These are phyloP conservation scores for Madurella fahalii DNA, from an alignment of 2,329 filamentous ascomycete species.

Conservation along the genomic window DNA sequence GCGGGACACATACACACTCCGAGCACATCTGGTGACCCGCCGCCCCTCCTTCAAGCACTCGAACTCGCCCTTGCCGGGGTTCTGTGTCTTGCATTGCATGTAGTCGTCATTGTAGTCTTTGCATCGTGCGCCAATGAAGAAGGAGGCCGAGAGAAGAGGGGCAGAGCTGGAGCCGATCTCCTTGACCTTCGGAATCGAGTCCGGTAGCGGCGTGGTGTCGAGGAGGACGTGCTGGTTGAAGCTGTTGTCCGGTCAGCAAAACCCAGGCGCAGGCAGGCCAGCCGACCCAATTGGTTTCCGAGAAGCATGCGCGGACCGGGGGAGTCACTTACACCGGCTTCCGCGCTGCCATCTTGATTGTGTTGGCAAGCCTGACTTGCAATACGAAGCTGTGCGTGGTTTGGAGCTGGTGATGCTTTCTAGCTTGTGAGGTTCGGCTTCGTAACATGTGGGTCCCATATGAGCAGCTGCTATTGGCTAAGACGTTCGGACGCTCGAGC, in stretches of 20 bases:
- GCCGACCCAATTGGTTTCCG: conserved; percentile 14
- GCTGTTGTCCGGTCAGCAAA: conserved; percentile 45
- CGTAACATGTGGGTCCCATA: conserved; percentile 17
- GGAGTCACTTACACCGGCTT: conserved; percentile 51
- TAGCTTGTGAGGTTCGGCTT: conserved; percentile 22
- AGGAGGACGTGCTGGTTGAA: conserved; percentile 92
- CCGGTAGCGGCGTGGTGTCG: conserved; percentile 93
- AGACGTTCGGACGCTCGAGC: conserved; percentile 3
- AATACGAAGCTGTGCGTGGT: conserved; percentile 26
- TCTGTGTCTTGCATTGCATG: conserved; percentile 99
- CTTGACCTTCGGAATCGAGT: conserved; percentile 84
- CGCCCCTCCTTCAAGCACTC: conserved; percentile 95
- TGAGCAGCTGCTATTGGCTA: conserved; percentile 17
- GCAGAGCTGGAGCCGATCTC: conserved; percentile 93
- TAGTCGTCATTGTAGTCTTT: conserved; percentile 96
- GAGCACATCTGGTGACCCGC: conserved; percentile 92
- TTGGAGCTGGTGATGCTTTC: conserved; percentile 23
- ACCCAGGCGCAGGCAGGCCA: background rate
- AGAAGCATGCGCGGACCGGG: background rate
- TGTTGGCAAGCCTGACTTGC: conserved; percentile 29
- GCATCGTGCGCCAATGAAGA: conserved; percentile 96
- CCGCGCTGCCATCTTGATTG: conserved; percentile 55
- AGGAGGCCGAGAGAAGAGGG: conserved; percentile 84
- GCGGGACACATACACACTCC: conserved; percentile 75
- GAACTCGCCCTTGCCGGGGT: conserved; percentile 83